A percentile compares a stretch with the other conserved stretches of the same genome.
Evolutionary conservation across 805 yeast species (phyloP).

Genomic region (Metschnikowia chrysomelidarum): DNA sequence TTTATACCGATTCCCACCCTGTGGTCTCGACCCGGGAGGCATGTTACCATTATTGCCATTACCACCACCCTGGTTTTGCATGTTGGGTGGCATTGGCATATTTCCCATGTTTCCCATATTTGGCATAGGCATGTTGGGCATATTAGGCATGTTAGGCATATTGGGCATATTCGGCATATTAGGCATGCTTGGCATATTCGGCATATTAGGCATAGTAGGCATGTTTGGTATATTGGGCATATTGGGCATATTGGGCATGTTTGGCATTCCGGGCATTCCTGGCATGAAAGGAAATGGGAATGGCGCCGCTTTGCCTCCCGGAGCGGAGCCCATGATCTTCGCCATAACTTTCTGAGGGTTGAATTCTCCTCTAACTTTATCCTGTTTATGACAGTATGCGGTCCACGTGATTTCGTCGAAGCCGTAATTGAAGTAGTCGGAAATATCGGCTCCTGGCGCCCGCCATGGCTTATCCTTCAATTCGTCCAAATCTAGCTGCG

Average conservation of each 20-base stretch:
- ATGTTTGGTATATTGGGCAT: slow-evolving; percentile 25
- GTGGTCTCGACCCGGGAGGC: slow-evolving; percentile 5
- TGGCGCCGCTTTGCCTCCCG: slow-evolving; percentile 17
- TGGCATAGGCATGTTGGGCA: slow-evolving; percentile 23
- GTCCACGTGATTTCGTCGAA: slow-evolving; percentile 97
- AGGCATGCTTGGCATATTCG: slow-evolving; percentile 12
- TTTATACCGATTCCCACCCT: slow-evolving; percentile 5
- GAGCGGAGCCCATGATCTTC: slow-evolving; percentile 47
- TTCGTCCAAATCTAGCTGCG: slow-evolving; percentile 74
- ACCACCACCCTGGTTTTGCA: slow-evolving; percentile 4
- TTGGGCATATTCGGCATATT: slow-evolving; percentile 20
- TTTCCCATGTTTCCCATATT: slow-evolving; percentile 25
- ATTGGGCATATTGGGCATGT: slow-evolving; percentile 24
- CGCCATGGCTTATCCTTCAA: slow-evolving; percentile 97
- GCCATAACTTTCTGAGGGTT: slow-evolving; percentile 79
- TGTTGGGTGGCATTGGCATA: slow-evolving; percentile 17
- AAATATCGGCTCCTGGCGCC: slow-evolving; percentile 90
- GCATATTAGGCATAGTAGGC: slow-evolving; percentile 29
- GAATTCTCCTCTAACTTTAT: slow-evolving; percentile 72
- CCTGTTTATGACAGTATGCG: slow-evolving; percentile 86
- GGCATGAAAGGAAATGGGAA: slow-evolving; percentile 25
- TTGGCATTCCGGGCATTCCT: slow-evolving; percentile 22
- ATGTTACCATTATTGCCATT: neutral
- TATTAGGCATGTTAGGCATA: slow-evolving; percentile 24
- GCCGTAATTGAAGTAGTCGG: slow-evolving; percentile 95